phyloP scores from a whole-genome alignment of 768 basidiomycete species.

The Lentinula sp. region DNA sequence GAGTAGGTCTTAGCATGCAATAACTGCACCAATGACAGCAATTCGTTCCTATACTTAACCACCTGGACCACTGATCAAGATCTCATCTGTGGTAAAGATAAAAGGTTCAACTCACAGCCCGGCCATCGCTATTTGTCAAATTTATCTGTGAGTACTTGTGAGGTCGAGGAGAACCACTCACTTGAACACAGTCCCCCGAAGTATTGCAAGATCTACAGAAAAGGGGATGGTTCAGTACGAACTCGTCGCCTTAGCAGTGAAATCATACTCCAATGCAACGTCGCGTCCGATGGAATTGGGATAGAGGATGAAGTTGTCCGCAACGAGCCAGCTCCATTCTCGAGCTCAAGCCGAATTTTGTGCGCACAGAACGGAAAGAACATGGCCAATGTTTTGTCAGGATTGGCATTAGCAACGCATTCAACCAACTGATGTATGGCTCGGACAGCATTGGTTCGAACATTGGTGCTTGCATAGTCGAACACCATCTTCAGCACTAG shows the following conservation, averaged over 20 bases:
- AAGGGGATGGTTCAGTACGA: slow-evolving; percentile 7
- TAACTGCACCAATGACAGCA: slow-evolving; percentile 54
- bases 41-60: slow-evolving; percentile 54
- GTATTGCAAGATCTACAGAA: slow-evolving; percentile 58
- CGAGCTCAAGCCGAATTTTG: slow-evolving; percentile 72
- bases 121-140: slow-evolving; percentile 41
- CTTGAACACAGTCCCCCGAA: slow-evolving; percentile 80
- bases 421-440: slow-evolving; percentile 84
- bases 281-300: slow-evolving; percentile 74
- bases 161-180: slow-evolving; percentile 26
- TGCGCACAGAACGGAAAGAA: slow-evolving; percentile 70
- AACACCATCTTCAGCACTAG: slow-evolving; percentile 78
- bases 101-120: slow-evolving; percentile 38
- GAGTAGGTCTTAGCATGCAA: slow-evolving; percentile 69
- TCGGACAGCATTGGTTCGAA: slow-evolving; percentile 80
- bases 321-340: slow-evolving; percentile 76
- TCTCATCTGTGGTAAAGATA: not conserved
- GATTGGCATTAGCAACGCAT: slow-evolving; percentile 77
- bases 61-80: slow-evolving; percentile 34
- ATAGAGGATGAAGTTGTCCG: slow-evolving; percentile 65
- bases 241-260: not conserved
- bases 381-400: slow-evolving; percentile 69
- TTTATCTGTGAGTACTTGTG: slow-evolving; percentile 1
- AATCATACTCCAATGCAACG: slow-evolving; percentile 78
- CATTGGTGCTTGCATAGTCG: slow-evolving; percentile 76